Conservation (phyloP, 306 rosid genomes). For the Pueraria montana region DNA sequence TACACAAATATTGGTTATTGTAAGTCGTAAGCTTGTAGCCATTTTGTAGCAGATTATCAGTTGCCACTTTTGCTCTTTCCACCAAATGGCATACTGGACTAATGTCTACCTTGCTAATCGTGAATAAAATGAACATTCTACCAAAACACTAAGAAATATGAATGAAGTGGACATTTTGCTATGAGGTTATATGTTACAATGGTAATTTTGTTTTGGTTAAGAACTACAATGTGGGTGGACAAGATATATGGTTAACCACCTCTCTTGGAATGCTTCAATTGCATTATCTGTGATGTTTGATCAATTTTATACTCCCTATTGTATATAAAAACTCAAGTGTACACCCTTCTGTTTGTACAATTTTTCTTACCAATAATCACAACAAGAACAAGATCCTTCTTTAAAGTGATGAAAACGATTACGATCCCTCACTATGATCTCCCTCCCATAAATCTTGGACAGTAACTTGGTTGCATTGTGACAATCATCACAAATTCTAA, state of each 20-base stretch:
- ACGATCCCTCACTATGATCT: constrained; percentile 71
- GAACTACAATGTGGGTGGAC: background rate
- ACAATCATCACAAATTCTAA: constrained; percentile 75
- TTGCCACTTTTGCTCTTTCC: background rate
- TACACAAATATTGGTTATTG: background rate
- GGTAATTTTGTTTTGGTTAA: background rate
- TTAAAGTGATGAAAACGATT: constrained; percentile 75
- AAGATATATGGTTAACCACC: background rate
- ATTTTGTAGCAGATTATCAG: background rate
- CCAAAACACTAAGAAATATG: background rate
- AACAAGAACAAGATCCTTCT: constrained; percentile 57
- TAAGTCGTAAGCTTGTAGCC: background rate
- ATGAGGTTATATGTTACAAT: background rate
- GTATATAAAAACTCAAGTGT: background rate
- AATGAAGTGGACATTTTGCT: background rate
- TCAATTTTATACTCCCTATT: background rate
- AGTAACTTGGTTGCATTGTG: constrained; percentile 70
- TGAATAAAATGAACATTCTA: background rate
- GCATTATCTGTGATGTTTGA: background rate
- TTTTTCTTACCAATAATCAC: constrained; percentile 22
- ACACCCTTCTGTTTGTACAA: background rate
- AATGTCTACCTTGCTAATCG: background rate
- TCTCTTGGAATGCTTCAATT: background rate
- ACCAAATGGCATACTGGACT: background rate
- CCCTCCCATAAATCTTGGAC: constrained; percentile 69